Base-by-base conservation (phyloP, 345 rosid species). In the Lumnitzera littorea region DNA sequence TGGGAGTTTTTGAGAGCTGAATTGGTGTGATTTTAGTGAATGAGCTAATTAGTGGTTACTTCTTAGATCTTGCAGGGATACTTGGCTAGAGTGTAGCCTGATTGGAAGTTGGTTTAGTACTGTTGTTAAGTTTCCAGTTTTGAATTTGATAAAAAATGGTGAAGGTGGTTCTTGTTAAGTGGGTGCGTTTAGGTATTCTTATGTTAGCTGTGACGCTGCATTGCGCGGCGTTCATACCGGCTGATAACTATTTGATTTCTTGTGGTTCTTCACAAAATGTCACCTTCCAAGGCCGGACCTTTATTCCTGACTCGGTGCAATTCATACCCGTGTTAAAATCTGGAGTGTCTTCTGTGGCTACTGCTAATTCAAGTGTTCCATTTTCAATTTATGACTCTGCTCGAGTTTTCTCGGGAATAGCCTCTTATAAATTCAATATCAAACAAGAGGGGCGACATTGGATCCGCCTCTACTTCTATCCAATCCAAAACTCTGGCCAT, bases 381-480 rank as follows among this genome's bases (percentile, higher is more conserved):
- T 77, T 80, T 72, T 70, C 97, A 46, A 57, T 94, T 53, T 90
- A 84, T 77, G 80, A 76, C 69, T 77, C 91, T 61, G 92, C 92
- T 76, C 87, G 99, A 41, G 72, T 95, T 57, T 94, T 94, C 71
- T 69, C 95, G 8, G 64, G 77, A 46, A 56, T 72, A 69, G 78
- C 91, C 63, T 87, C 97, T 13, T 94, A 94, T 74, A 70, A 79
- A 50, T 90, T 94, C 58, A 60, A 82, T 47, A 84, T 94, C 64
- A 59, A 80, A 65, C 65, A 78, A 63, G 65, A 72, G 58, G 99
- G 99, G 5, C 82, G 88, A 71, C 99, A 90, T 76, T 95, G 99
- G 99, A 64, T 95, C 86, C 96, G 99, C 64, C 96, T 95, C 46
- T 90, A 95, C 66, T 95, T 95, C 65, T 78, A 70, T 48, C 95